A percentile compares a stretch with the other conserved stretches of the same genome.
phyloP scores from a whole-genome alignment of 2,329 filamentous ascomycete genomes.

The Epichloe typhina region DNA sequence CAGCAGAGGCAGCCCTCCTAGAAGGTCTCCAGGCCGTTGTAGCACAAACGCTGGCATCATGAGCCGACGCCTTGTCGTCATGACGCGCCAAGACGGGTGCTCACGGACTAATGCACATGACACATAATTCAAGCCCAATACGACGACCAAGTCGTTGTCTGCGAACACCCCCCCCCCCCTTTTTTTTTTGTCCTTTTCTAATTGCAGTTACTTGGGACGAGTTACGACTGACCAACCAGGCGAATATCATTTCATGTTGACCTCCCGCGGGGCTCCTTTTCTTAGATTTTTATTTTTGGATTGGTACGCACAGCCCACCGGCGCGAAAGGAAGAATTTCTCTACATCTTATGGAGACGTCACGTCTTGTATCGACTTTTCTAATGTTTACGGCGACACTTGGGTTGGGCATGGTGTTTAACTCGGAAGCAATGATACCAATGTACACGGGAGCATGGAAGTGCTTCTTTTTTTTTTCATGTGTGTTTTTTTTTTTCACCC shows the following conservation, averaged over 20 bases:
- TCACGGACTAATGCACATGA: background rate
- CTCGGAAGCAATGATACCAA: slow-evolving; percentile 3
- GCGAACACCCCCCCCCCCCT: too few species aligned
- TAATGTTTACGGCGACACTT: background rate
- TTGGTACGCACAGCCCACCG: background rate
- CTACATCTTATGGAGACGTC: background rate
- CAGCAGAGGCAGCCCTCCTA: slow-evolving; percentile 20
- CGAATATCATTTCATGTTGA: too few species aligned
- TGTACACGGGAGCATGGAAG: background rate
- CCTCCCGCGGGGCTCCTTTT: too few species aligned
- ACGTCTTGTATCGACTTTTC: background rate
- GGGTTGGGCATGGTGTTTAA: background rate
- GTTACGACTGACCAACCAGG: too few species aligned
- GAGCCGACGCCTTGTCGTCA: background rate
- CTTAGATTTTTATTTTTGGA: background rate
- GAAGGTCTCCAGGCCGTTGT: slow-evolving; percentile 23
- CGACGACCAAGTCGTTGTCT: too few species aligned
- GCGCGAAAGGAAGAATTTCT: too few species aligned
- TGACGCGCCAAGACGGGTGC: background rate
- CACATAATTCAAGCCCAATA: background rate
- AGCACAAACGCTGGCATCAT: slow-evolving; percentile 14
- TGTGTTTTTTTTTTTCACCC: too few species aligned
- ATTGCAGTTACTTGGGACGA: too few species aligned
- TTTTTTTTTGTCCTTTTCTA: too few species aligned
- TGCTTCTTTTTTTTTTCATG: background rate